Base-by-base conservation (phyloP, 148 eudicot genomes). In the Rhododendron henanense region DNA sequence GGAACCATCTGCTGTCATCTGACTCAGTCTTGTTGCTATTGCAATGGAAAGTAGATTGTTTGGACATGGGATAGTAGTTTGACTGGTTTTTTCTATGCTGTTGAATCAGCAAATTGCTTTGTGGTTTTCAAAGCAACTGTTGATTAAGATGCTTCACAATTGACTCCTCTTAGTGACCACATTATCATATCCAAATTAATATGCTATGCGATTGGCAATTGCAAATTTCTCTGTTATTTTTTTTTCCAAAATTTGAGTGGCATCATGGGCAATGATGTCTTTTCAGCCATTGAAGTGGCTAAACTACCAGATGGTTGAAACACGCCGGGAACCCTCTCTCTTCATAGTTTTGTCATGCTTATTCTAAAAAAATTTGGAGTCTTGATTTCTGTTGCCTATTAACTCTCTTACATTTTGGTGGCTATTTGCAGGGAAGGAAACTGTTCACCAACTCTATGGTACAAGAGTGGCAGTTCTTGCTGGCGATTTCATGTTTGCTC, bases 401-500 rank as follows among this genome's bases (percentile, higher is more conserved):
- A 57, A 53, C 33, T 25, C 53, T 71, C 25, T 65, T 44, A 25
- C 3, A 81, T 71, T 6, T 81, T 39, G 25, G 57, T 63, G 35
- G 79, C 67, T 69, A 51, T 83, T 82, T 89, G 84, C 89, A 96
- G 99, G 99, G 45, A 89, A 95, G 90, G 97, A 93, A 88, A 92
- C 99, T 57, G 94, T 96, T 69, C 99, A 96, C 83, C 95, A 94
- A 86, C 75, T 90, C 39, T 96, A 90, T 90, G 99, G 99, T 39
- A 95, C 99, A 50, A 91, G 99, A 88, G 93, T 96, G 73, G 99
- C 99, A 84, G 97, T 96, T 37, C 90, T 96, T 59, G 98, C 98
- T 31, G 99, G 99, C 23, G 99, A 96, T 88, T 96, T 96, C 88
- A 95, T 96, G 99, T 96, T 96, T 89, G 99, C 99, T 15, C 99